Evolutionary conservation across 257 asterid genomes (phyloP).

Genomic region (Nicotiana attenuata): DNA sequence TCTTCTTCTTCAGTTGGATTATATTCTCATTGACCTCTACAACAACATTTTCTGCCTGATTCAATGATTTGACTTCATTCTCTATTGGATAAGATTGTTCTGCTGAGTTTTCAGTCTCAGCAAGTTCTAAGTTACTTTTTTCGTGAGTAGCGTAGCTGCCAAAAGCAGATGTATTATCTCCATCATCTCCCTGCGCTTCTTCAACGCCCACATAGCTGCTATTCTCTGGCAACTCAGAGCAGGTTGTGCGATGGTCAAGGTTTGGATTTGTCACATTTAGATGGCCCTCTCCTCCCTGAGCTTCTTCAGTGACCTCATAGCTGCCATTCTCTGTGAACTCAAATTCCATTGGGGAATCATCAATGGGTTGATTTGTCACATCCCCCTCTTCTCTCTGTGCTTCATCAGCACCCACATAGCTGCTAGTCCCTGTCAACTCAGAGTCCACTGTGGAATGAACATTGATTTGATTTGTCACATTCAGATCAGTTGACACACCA

Average conservation of each 20-base stretch:
- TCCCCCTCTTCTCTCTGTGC: background rate
- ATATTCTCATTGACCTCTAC: conserved; percentile 15
- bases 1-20: conserved; percentile 21
- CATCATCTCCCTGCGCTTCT: conserved; percentile 19
- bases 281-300: conserved; percentile 16
- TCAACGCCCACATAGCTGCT: conserved; percentile 17
- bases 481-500: conserved; percentile 14
- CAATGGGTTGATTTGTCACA: background rate
- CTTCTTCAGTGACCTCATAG: background rate
- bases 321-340: conserved; percentile 2
- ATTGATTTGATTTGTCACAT: conserved; percentile 7
- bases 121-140: conserved; percentile 16
- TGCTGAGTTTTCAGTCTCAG: conserved; percentile 16
- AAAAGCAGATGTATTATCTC: background rate
- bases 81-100: conserved; percentile 24
- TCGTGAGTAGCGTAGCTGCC: conserved; percentile 5
- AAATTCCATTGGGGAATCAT: background rate
- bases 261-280: background rate
- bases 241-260: background rate
- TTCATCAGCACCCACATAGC: conserved; percentile 14
- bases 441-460: conserved; percentile 10
- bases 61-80: conserved; percentile 17
- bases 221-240: background rate
- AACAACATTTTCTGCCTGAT: conserved; percentile 17
- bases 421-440: conserved; percentile 9